These are phyloP conservation scores for Phytophthora pistaciae DNA, from an alignment of 352 stramenopile species.

Conservation along the genomic window DNA sequence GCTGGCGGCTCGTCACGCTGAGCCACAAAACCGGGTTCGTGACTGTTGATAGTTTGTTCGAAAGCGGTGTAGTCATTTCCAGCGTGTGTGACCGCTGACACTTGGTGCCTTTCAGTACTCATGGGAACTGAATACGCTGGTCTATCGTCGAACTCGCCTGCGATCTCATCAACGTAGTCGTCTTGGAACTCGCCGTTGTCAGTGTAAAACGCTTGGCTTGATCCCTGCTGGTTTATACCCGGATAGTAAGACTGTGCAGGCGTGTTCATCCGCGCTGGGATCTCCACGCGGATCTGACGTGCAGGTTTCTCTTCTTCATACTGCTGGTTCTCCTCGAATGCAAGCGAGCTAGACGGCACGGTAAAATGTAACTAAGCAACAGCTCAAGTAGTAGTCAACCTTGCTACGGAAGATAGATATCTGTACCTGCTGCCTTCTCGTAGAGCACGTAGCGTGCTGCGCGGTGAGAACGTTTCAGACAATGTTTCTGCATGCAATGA, in stretches of 20 bases:
- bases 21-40: background rate
- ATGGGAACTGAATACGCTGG: background rate
- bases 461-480: conserved; percentile 74
- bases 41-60: conserved; percentile 1
- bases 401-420: background rate
- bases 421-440: conserved; percentile 55
- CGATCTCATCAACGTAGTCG: conserved; percentile 9
- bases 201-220: conserved; percentile 9
- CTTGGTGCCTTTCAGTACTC: background rate
- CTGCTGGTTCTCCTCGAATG: conserved; percentile 28
- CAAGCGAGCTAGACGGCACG: conserved; percentile 21
- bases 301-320: conserved; percentile 29
- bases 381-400: background rate
- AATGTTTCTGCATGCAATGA: conserved; percentile 43
- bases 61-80: conserved; percentile 9
- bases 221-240: conserved; percentile 5
- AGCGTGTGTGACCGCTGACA: background rate
- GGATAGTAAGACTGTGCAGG: conserved; percentile 4
- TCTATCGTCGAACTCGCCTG: conserved; percentile 1
- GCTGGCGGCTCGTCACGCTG: background rate
- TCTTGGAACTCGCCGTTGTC: conserved; percentile 17
- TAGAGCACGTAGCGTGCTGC: conserved; percentile 48
- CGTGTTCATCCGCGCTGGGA: conserved; percentile 26
- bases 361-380: conserved; percentile 2
- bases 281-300: conserved; percentile 34